These are phyloP conservation scores for Teratosphaeria destructans DNA, from an alignment of 2,329 filamentous ascomycete species.

Conservation along the genomic window DNA sequence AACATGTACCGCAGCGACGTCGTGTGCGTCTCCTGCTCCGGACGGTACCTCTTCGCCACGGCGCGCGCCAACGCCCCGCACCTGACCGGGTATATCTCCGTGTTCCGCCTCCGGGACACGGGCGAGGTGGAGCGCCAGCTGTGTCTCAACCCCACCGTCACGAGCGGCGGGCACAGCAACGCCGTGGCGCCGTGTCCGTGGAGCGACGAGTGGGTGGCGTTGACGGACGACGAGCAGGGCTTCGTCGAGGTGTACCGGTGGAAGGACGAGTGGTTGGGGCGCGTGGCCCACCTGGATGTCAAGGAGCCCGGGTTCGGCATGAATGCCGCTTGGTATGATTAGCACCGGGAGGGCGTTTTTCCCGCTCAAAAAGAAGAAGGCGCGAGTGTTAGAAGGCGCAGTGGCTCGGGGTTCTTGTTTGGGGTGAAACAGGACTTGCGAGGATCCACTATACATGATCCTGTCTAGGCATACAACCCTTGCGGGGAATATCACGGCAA, in stretches of 20 bases:
- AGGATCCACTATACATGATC: too few relatives aligned
- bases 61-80: conserved; percentile 67
- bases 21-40: conserved; percentile 59
- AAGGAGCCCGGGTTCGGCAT: conserved; percentile 86
- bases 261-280: conserved; percentile 67
- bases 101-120: conserved; percentile 56
- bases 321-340: conserved; percentile 95
- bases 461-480: not conserved
- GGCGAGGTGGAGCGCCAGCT: conserved; percentile 70
- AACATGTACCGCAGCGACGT: conserved; percentile 78
- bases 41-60: conserved; percentile 71
- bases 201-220: conserved; percentile 79
- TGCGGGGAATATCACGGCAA: too few relatives aligned
- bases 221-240: conserved; percentile 80
- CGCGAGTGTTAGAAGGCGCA: too few relatives aligned
- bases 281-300: conserved; percentile 67
- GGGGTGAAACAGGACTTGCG: too few relatives aligned
- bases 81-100: conserved; percentile 72
- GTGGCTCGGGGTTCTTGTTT: too few relatives aligned
- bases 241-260: conserved; percentile 83
- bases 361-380: too few relatives aligned
- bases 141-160: conserved; percentile 72
- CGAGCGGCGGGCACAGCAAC: conserved; percentile 79
- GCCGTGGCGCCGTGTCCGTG: conserved; percentile 76
- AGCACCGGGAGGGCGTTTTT: not conserved